Evolutionary conservation across 2,329 filamentous ascomycete species (phyloP).

Genomic region (Claviceps monticola): DNA sequence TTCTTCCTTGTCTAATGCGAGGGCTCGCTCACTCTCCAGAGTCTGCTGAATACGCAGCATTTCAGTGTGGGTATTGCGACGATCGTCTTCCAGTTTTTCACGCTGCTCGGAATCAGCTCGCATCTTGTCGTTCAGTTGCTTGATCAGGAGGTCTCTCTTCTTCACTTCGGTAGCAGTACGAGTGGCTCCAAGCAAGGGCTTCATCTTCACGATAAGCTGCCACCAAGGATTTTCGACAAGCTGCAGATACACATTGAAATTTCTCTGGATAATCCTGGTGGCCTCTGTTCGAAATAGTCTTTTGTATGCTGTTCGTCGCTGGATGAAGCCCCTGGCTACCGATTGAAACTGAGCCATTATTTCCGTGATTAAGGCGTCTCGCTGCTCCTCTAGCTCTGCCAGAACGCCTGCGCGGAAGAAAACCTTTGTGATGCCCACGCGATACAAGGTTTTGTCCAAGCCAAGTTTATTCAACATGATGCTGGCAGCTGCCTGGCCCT

Average conservation of each 20-base stretch:
- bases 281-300: constrained; percentile 88
- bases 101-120: constrained; percentile 59
- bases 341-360: constrained; percentile 93
- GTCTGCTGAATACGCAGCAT: constrained; percentile 85
- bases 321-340: constrained; percentile 75
- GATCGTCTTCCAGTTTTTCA: constrained; percentile 77
- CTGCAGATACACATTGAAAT: constrained; percentile 83
- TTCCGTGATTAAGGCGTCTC: constrained; percentile 81
- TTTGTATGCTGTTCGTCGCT: constrained; percentile 81
- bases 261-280: constrained; percentile 84
- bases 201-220: constrained; percentile 90
- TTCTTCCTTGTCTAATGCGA: constrained; percentile 95
- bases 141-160: constrained; percentile 86
- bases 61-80: constrained; percentile 73
- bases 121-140: constrained; percentile 74
- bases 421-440: constrained; percentile 90
- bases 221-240: constrained; percentile 94
- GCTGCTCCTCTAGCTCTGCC: constrained; percentile 90
- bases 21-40: constrained; percentile 85
- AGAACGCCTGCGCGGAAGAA: constrained; percentile 96
- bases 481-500: constrained; percentile 72
- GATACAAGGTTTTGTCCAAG: constrained; percentile 74
- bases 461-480: constrained; percentile 83
- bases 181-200: constrained; percentile 82
- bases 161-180: constrained; percentile 88